Percentiles rank a stretch among this genome's conserved stretches.
Conservation (phyloP, 805 yeast species). For the Teunomyces tritomae region DNA sequence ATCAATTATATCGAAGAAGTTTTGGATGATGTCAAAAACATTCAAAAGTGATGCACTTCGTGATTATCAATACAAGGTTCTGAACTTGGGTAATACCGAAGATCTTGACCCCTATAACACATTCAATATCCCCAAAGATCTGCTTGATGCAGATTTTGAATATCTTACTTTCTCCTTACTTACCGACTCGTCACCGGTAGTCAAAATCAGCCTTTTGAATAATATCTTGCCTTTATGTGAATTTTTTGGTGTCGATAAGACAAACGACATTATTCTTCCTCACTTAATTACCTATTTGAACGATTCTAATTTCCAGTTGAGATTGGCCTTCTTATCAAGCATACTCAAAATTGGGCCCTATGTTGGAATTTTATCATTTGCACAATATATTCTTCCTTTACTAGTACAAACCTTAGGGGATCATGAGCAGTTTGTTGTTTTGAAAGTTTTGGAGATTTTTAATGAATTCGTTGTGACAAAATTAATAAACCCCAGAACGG, state of each 20-base stretch:
- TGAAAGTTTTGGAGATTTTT: slow-evolving; percentile 56
- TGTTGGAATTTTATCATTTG: slow-evolving; percentile 78
- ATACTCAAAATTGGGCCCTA: slow-evolving; percentile 73
- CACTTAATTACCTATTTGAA: slow-evolving; percentile 90
- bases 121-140: slow-evolving; percentile 34
- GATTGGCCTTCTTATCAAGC: slow-evolving; percentile 69
- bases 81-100: neutral
- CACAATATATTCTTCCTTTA: slow-evolving; percentile 84
- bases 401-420: slow-evolving; percentile 81
- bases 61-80: neutral
- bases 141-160: slow-evolving; percentile 57
- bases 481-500: slow-evolving; percentile 32
- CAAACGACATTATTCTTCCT: slow-evolving; percentile 84
- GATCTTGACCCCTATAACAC: slow-evolving; percentile 17
- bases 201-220: slow-evolving; percentile 64
- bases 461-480: slow-evolving; percentile 27
- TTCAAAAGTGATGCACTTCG: slow-evolving; percentile 29
- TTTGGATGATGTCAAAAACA: slow-evolving; percentile 59
- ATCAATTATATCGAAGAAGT: slow-evolving; percentile 61
- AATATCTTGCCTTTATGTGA: slow-evolving; percentile 76
- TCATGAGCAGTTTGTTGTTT: slow-evolving; percentile 77
- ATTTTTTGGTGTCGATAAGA: slow-evolving; percentile 81
- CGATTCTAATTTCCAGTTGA: slow-evolving; percentile 65
- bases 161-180: slow-evolving; percentile 60
- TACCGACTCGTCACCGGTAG: slow-evolving; percentile 65